phyloP scores from a whole-genome alignment of 2,329 filamentous ascomycete genomes.

The Beauveria sp. region DNA sequence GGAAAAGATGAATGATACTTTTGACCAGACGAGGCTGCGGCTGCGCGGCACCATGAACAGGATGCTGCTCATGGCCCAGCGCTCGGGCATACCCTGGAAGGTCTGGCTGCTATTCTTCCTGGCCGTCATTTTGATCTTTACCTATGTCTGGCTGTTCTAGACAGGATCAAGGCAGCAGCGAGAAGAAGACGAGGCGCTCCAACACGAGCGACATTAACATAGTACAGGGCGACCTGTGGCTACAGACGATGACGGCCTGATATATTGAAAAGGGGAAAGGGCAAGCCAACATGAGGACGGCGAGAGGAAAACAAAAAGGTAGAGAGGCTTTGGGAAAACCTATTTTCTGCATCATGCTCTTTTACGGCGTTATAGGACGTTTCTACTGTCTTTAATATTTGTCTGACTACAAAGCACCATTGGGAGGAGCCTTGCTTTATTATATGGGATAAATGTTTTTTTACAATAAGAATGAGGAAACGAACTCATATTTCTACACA shows the following conservation, averaged over 20 bases:
- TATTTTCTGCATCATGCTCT: not conserved
- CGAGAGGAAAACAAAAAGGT: not conserved
- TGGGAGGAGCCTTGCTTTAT: not conserved
- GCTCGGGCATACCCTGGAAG: constrained; percentile 91
- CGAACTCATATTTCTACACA: not conserved
- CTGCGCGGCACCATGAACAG: constrained; percentile 91
- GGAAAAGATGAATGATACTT: constrained; percentile 93
- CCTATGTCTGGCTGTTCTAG: constrained; percentile 85
- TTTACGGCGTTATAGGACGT: not conserved
- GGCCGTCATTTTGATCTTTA: constrained; percentile 74
- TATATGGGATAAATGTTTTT: not conserved
- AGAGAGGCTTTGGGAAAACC: not conserved
- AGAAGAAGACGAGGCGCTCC: not conserved
- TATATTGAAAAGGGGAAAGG: too few species aligned
- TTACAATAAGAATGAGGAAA: not conserved
- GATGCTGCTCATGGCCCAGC: constrained; percentile 93
- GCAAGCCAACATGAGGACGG: not conserved
- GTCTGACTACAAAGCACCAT: not conserved
- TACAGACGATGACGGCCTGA: not conserved
- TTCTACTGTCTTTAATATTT: not conserved
- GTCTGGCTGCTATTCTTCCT: constrained; percentile 88
- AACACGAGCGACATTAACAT: not conserved
- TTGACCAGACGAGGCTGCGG: constrained; percentile 75
- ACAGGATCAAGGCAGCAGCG: not conserved
- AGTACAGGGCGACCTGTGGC: not conserved